Evolutionary conservation across 2,329 filamentous ascomycete species (phyloP).

Genomic region (Zymoseptoria pseudotritici): DNA sequence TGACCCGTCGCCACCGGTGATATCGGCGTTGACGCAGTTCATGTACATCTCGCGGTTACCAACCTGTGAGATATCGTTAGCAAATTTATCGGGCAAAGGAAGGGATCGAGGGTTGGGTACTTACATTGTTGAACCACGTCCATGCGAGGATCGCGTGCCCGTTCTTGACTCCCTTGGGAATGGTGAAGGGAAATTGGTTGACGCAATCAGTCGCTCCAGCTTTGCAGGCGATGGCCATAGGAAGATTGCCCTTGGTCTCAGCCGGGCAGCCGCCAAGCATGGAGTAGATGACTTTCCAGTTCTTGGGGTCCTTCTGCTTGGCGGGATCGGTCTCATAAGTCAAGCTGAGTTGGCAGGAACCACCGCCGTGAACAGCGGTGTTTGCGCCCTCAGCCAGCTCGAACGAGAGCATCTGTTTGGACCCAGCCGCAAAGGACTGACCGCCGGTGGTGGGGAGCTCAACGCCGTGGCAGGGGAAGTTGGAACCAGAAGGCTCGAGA

Average conservation of each 20-base stretch:
- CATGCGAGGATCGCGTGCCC: constrained; percentile 79
- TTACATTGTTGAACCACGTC: constrained; percentile 68
- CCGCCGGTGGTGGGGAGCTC: constrained; percentile 40
- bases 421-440: constrained; percentile 56
- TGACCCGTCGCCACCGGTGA: constrained; percentile 50
- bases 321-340: constrained; percentile 68
- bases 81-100: too few species aligned
- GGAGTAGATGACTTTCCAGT: constrained; percentile 85
- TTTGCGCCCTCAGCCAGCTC: constrained; percentile 44
- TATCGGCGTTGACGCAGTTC: constrained; percentile 75
- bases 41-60: constrained; percentile 97
- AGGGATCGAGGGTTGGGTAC: too few species aligned
- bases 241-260: constrained; percentile 49
- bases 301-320: constrained; percentile 45
- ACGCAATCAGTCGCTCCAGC: constrained; percentile 21
- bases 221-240: constrained; percentile 17
- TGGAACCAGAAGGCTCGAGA: constrained; percentile 48
- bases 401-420: constrained; percentile 56
- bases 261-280: constrained; percentile 80
- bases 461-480: constrained; percentile 78
- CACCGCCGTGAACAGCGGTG: constrained; percentile 75
- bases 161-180: constrained; percentile 63
- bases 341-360: constrained; percentile 82
- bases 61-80: too few species aligned
- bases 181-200: constrained; percentile 59